phyloP scores from a whole-genome alignment of 2,329 filamentous ascomycete species.

The Aspergillus novoparasiticus region DNA sequence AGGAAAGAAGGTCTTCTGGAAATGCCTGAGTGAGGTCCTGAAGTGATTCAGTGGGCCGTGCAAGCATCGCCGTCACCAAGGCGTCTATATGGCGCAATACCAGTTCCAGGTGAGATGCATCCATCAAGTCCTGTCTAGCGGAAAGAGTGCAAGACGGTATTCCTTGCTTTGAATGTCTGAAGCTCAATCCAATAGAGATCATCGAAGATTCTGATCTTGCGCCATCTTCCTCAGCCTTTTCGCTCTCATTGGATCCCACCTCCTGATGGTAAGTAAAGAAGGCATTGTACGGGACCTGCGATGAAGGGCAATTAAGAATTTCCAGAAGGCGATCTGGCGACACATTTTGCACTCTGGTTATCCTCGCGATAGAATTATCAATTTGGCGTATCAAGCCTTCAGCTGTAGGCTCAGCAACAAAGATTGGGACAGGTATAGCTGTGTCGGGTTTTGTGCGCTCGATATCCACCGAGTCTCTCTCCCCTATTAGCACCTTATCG shows the following conservation, averaged over 20 bases:
- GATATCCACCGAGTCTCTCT: background rate
- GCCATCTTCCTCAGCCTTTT: too few relatives aligned
- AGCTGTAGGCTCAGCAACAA: background rate
- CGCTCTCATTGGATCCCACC: background rate
- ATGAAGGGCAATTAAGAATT: background rate
- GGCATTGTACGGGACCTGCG: background rate
- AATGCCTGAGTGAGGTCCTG: background rate
- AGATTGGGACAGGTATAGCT: background rate
- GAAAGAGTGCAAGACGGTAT: background rate
- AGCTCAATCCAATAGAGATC: too few relatives aligned
- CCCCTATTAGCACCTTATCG: constrained; percentile 7
- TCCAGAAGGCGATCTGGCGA: background rate
- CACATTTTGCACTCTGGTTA: background rate
- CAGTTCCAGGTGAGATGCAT: background rate
- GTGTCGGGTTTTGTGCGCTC: too few relatives aligned
- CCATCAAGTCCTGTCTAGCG: background rate
- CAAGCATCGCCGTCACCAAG: background rate
- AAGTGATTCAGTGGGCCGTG: background rate
- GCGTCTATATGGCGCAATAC: background rate
- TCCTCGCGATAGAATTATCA: background rate
- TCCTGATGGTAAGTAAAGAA: background rate
- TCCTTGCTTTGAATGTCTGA: background rate
- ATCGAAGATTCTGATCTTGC: too few relatives aligned
- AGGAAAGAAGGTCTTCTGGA: background rate
- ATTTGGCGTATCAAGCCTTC: background rate